Conservation (phyloP, 805 yeast species). For the Lachancea meyersii region DNA sequence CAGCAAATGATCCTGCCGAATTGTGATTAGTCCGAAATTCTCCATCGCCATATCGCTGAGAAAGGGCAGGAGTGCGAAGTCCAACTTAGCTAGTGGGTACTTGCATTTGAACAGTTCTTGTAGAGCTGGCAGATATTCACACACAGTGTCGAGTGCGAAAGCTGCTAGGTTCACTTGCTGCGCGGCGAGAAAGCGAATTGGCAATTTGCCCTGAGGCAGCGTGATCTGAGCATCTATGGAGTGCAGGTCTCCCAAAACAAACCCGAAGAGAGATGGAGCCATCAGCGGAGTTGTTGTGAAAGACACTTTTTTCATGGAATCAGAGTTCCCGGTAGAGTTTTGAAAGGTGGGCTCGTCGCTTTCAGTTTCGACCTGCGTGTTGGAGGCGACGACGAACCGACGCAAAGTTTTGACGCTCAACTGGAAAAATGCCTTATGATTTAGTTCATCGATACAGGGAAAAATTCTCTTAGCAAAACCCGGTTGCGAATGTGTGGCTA, state of each 20-base stretch:
- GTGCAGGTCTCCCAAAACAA: constrained; percentile 64
- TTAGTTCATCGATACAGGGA: constrained; percentile 65
- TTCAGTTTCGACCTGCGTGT: constrained; percentile 31
- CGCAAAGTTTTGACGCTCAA: constrained; percentile 42
- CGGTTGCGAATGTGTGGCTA: constrained; percentile 74
- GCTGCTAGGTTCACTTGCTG: constrained; percentile 41
- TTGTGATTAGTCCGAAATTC: constrained; percentile 64
- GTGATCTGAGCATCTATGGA: constrained; percentile 36
- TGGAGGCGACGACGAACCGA: constrained; percentile 47
- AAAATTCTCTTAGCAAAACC: constrained; percentile 53
- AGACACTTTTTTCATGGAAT: constrained; percentile 27
- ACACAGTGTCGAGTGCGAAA: constrained; percentile 45
- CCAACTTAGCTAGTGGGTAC: constrained; percentile 61
- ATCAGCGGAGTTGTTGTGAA: constrained; percentile 55
- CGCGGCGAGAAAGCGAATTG: constrained; percentile 51
- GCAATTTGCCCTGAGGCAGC: constrained; percentile 30
- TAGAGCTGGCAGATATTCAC: constrained; percentile 43
- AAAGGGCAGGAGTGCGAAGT: constrained; percentile 63
- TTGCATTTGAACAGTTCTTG: constrained; percentile 38
- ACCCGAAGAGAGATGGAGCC: constrained; percentile 59
- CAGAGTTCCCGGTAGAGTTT: not conserved
- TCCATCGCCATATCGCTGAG: constrained; percentile 77
- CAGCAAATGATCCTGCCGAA: constrained; percentile 47
- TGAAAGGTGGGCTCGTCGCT: not conserved
- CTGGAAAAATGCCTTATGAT: constrained; percentile 46